Base-by-base conservation (phyloP, 2,329 filamentous ascomycete genomes). In the Penicillium sp. region DNA sequence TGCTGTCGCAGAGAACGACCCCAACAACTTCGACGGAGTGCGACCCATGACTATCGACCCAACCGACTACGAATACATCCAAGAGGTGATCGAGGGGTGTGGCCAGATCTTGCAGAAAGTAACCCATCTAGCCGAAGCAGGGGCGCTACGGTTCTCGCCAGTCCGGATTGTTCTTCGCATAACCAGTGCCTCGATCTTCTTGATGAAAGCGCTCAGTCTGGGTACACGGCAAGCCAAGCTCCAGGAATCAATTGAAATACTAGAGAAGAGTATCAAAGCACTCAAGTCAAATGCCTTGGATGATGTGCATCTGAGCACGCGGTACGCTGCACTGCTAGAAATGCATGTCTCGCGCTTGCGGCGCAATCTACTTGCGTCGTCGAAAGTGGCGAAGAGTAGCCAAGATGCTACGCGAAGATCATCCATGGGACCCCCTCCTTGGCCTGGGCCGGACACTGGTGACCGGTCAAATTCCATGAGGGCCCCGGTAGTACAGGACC, bases 51-150 rank as follows among this genome's bases (percentile, higher is more conserved):
- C 76, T 48, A 75, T 81, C 23, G 79, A 81, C 55, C 74, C 78
- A 1, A 75, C 77, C 48, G 82, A 85, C 62, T 83, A 82, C 54
- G 77, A 79, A 37, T 84, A 83, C 61, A 82, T 84, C 15, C 78
- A 80, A 66, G 81, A 84, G 65, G 82, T 84, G 1, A 81, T 84
- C 3, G 80, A 84, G 21, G 80, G 80, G 2, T 82, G 80, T 57
- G 80, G 80, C 45, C 74, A 82, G 52, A 82, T 83, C 29, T 69
- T 84, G 4, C 72, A 80, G 48, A 82, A 79, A 49, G 79, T 81
- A 3, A 78, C 74, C 0, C 75, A 80, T 41, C 73, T 85, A 2
- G 77, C 78, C 2, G 77, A 83, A 27, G 74, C 72, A 2, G 73
- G 71, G 8, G 69, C 72, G 7, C 71, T 85, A n/a, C 75, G 78